Base-by-base conservation (phyloP, 306 rosid genomes). In the Dalbergia cochinchinensis region DNA sequence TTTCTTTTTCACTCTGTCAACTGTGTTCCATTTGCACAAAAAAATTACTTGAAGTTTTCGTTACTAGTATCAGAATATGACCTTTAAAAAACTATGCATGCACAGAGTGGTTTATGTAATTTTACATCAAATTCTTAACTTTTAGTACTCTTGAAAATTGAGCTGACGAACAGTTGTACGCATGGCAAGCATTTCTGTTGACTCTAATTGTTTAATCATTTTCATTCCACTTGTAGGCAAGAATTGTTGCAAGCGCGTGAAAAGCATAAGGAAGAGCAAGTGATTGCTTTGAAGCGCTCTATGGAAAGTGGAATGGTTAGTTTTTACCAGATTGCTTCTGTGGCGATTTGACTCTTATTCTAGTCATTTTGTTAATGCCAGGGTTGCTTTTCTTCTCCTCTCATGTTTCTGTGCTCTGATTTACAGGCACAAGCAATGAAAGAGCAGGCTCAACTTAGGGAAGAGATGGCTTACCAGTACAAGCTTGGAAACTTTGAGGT, bases 381-480 rank as follows among this genome's bases (percentile, higher is more conserved):
- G 62, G 35, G 48, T 33, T 26, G 66, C 63, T 37, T 73, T 50
- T 50, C 31, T 26, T 26, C 31, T 26, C 31, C 31, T 65, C 39
- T 70, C 50, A 69, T 39, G 8, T 73, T 71, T 37, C 5, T 19
- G 20, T 76, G 50, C 62, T 59, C 77, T 83, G 26, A 75, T 55
- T 69, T 79, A 48, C 91, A 95, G 99, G 99, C 99, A n/a, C 98
- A 93, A 70, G 97, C 99, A 73, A 95, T 95, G 99, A 95, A 95
- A 87, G 99, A 93, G 86, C 98, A 95, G 89, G 97, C 99, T 83
- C 98, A 88, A 84, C 96, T 95, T 22, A 86, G 93, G 86, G 99
- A 95, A 89, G 99, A 95, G 88, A 95, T 95, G 99, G 99, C 98
- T 66, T 93, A 93, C 85, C 98, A 95, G 78, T 95, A 90, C 90